Base-by-base conservation (phyloP, 192 early-diverging fungal species). In the Cladochytrium replicatum region DNA sequence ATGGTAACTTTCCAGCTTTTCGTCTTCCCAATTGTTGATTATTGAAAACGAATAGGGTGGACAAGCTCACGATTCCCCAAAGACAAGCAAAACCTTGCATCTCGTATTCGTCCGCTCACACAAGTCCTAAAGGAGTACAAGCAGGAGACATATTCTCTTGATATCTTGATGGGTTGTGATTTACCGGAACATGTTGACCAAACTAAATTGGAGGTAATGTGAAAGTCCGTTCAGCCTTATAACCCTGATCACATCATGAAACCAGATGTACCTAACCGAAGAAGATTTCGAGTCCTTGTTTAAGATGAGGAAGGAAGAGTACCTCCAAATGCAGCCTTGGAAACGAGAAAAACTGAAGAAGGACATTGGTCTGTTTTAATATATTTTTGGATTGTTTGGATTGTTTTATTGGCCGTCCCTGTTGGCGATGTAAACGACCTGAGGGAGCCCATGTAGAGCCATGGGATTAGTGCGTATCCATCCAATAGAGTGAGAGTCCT, bases 311-410 rank as follows among this genome's bases (percentile, higher is more conserved):
- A 59, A 57, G 43, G 43, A 21, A 13, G 50, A 51, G 1, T 69
- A 57, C 46, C 4, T 25, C 6, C 21, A 6, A 1, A 22, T 69
- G 26, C 63, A 25, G 50, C 43, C 46, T 6, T 69, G 67, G 67
- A 66, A 69, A 55, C 30, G 62, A 27, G 50, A 55, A 11, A 26
- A 49, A 24, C 6, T 66, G 11, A 66, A 62, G 32, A 52, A 60
- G 41, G 46, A 49, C 17, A 22, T 55, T 17, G 67, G 63, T 32
- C 41, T 69, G 13, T 69, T 60, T 44, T 68, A 44, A 55, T n/a
- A n/a, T 8, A n/a, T n/a, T n/a, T n/a, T n/a, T n/a, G n/a, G n/a
- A n/a, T n/a, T n/a, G n/a, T n/a, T n/a, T n/a, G n/a, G n/a, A n/a
- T n/a, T n/a, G n/a, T n/a, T n/a, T n/a, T n/a, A n/a, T n/a, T n/a